Evolutionary conservation across 2,329 filamentous ascomycete genomes (phyloP), one percentile per base, ranked within the genome.

Genomic region (Pestalotiopsis sp.): DNA sequence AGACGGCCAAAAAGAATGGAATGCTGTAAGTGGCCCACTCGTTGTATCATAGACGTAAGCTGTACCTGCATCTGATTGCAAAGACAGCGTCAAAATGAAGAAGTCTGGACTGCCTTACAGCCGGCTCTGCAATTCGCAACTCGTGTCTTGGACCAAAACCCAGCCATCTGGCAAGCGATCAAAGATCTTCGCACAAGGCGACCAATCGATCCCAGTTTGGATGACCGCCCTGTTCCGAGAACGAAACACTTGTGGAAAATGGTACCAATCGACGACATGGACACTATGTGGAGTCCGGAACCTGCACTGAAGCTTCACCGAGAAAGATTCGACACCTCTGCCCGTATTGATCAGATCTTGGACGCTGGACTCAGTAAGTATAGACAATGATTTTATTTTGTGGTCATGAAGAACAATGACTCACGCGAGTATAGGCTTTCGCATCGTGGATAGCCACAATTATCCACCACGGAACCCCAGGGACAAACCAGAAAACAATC

Each of bases 21-120:
- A 72, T 69, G 69, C 74, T 6, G 61, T 64, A 14, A 64, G 61
- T 20, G 6, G 12, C 4, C 14, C 3, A 5, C 6, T 31, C 27
- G 6, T 31, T 6, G 17, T 49, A 11, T 27, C n/a, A 2, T 52
- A 64, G 6, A 14, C 11, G 13, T 7, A 13, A 7, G 20, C 17
- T 12, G n/a, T 11, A 38, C 13, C 4, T 25, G 9, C 11, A 20
- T 20, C n/a, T 49, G 25, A 64, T 13, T 9, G 13, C 6, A 12
- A 41, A 25, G 20, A 7, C 6, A 39, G 65, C n/a, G 31, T 4
- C 49, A 36, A 4, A 78, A 78, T 59, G 70, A 75, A 36, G 17
- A 27, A 1, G 4, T 78, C 9, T 78, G 77, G 76, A 12, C 67
- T 0, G 76, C 75, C 1, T 4, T 78, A n/a, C 74, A 75, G 59